Evolutionary conservation across 2,329 filamentous ascomycete species (phyloP), one percentile per base, ranked within the genome.

Genomic region (Trichoderma simmonsii): DNA sequence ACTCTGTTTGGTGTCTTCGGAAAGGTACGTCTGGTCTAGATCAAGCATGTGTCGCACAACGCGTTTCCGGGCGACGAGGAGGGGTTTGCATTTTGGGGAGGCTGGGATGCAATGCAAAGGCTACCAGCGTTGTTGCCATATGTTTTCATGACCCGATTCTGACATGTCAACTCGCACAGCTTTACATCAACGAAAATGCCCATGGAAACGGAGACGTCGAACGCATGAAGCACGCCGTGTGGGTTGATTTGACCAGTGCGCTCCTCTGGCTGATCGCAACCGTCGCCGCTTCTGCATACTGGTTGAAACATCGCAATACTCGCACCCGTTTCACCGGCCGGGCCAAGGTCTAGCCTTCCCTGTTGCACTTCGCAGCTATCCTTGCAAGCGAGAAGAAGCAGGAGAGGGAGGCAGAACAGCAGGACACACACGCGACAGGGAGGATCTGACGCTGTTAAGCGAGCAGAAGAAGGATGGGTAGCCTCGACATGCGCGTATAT

Each of bases 201-300:
- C 85, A 92, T 79, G 90, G 90, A 15, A 86, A 93, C 78, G 76
- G 77, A 54, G 90, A 87, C 64, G 86, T 95, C 71, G 83, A 85
- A 75, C 87, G 93, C 71, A 97, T 97, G 94, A 94, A 94, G 83
- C 90, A 91, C 78, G 93, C 93, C 6, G 93, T 96, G 18, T 97
- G 93, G 92, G 86, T 97, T 60, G 92, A 95, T 80, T 81, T 97
- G 65, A 84, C 88, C 61, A 93, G 91, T 79, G 87, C 93, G 80
- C 79, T 93, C 15, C 85, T 97, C 65, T 97, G 94, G 94, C 82
- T 94, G 64, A 80, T 91, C 61, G 90, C 89, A 3, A 86, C 88
- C 4, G 72, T 87, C 14, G 88, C 86, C 32, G 84, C 87, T 15
- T 83, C 84, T 15, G 79, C 85, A 2, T 88, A 91, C 78, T 93